Base-by-base conservation (phyloP, 345 rosid genomes). In the Euphorbia peplus region DNA sequence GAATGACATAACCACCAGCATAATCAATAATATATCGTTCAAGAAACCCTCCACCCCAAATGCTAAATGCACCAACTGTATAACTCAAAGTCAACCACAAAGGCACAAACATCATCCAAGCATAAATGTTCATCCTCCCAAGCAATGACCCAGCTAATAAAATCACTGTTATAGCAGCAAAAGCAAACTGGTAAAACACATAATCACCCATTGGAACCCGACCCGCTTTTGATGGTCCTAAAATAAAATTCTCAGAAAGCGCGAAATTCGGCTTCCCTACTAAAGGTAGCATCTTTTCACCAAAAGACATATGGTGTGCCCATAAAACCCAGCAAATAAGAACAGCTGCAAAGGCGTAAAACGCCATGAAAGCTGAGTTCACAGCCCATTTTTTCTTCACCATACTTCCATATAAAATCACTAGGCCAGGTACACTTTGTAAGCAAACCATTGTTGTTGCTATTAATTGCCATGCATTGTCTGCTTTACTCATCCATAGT, bases 101-200 rank as follows among this genome's bases (percentile, higher is more conserved):
- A 3, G 92, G 89, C 37, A 82, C 92, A 60, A 85, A 87, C 22
- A 79, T 6, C 86, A 85, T 85, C 92, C 92, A 87, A 0, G 88
- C 92, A 46, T 82, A 87, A 51, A 87, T 82, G 57, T 85, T 85
- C 87, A 85, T 85, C 76, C 89, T 80, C 73, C 89, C 92, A 11
- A 87, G 85, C 70, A 85, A 48, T 19, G 92, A 83, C 5, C 87
- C 89, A 3, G 82, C 88, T 0, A 85, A 71, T 71, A 87, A 66
- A 12, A 83, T 69, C 52, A 83, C 85, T 3, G 89, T 87, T 52
- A 87, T 85, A 13, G 89, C 92, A 15, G 92, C 89, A 51, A 87
- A 87, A 32, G 82, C 84, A 19, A 87, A 87, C 60, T 87, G 83
- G 73, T 64, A 85, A 32, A 82, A 74, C 56, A 87, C 89, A 55